phyloP scores from a whole-genome alignment of 805 yeast genomes.

The Tetrapisispora iriomotensis region DNA sequence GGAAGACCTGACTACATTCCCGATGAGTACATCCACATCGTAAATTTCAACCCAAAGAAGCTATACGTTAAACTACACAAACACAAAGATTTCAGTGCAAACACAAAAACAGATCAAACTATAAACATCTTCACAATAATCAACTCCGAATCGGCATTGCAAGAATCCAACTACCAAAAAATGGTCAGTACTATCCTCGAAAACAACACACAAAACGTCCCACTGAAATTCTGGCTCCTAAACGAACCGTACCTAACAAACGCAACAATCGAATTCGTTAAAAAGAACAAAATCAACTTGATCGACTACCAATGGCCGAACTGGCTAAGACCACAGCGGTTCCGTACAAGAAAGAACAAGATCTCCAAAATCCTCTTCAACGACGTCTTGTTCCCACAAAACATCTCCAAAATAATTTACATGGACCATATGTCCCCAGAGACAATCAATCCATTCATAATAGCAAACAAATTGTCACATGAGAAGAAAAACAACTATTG shows the following conservation, averaged over 20 bases:
- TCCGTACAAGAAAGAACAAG: slow-evolving; percentile 73
- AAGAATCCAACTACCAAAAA: slow-evolving; percentile 8
- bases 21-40: slow-evolving; percentile 9
- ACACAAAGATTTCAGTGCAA: not conserved
- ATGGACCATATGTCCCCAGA: slow-evolving; percentile 57
- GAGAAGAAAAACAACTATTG: slow-evolving; percentile 29
- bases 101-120: not conserved
- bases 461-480: slow-evolving; percentile 28
- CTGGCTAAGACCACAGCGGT: slow-evolving; percentile 76
- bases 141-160: slow-evolving; percentile 1
- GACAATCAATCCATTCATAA: slow-evolving; percentile 67
- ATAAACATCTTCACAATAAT: slow-evolving; percentile 19
- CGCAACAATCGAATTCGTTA: slow-evolving; percentile 47
- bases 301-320: slow-evolving; percentile 88
- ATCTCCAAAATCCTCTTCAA: slow-evolving; percentile 79
- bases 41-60: slow-evolving; percentile 12
- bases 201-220: slow-evolving; percentile 18
- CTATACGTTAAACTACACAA: slow-evolving; percentile 16
- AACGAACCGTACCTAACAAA: slow-evolving; percentile 48
- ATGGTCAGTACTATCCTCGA: slow-evolving; percentile 10
- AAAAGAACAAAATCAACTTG: slow-evolving; percentile 39
- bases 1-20: slow-evolving; percentile 19
- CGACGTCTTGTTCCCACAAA: slow-evolving; percentile 79
- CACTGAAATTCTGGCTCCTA: slow-evolving; percentile 81
- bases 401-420: slow-evolving; percentile 64